Evolutionary conservation across 1,284 basidiomycete species (phyloP).

Genomic region (Puccinia triticina): DNA sequence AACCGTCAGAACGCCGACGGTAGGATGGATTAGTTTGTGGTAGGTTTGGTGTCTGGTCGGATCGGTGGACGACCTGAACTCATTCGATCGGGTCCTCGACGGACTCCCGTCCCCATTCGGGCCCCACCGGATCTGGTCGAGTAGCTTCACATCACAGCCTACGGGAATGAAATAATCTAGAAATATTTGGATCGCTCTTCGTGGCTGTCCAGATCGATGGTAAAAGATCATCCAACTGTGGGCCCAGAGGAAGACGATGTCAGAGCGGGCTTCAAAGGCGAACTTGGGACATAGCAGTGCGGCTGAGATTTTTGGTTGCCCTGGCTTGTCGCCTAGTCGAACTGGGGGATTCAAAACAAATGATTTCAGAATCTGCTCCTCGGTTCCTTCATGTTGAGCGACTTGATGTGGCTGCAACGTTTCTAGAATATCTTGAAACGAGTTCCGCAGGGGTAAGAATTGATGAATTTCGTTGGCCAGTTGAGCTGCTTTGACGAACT

Average conservation of each 20-base stretch:
- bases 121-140: conserved; percentile 13
- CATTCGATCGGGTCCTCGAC: background rate
- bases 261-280: conserved; percentile 30
- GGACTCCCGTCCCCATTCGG: background rate
- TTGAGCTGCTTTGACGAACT: conserved; percentile 49
- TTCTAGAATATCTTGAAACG: conserved; percentile 14
- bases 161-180: conserved; percentile 49
- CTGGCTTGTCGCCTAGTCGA: background rate
- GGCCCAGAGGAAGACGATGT: conserved; percentile 46
- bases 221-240: conserved; percentile 52
- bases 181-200: conserved; percentile 46
- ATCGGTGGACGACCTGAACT: conserved; percentile 15
- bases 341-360: conserved; percentile 26
- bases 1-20: conserved; percentile 46
- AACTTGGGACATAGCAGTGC: background rate
- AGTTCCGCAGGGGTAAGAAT: conserved; percentile 29
- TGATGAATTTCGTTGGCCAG: conserved; percentile 41
- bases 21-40: conserved; percentile 45
- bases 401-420: background rate
- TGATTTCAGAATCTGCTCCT: conserved; percentile 47
- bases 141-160: conserved; percentile 38
- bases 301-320: background rate
- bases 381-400: background rate
- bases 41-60: background rate
- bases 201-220: conserved; percentile 41